Evolutionary conservation across 2,329 filamentous ascomycete genomes (phyloP), one percentile per base, ranked within the genome.

Genomic region (Xylaria arbuscula): DNA sequence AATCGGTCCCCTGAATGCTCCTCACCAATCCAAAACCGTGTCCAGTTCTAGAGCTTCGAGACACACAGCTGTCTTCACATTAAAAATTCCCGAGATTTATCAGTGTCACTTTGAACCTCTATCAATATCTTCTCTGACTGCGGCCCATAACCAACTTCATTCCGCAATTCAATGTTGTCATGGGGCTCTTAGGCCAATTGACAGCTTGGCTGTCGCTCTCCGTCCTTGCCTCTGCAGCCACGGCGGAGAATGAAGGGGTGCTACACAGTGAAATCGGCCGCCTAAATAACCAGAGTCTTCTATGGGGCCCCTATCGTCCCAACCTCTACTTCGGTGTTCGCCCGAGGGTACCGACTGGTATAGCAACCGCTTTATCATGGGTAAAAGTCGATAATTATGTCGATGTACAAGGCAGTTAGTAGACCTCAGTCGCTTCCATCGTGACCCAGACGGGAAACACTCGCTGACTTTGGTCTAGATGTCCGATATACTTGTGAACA

Each of bases 401-500:
- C 50, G 89, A 89, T 69, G 88, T 94, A 62, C 93, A 96, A 78
- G 82, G 89, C 68, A 92, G 93, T 96, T 83, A 75, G 90, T 56
- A 24, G 40, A 32, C 22, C 24, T 22, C 15, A 47, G 32, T 47
- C 17, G 32, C 47, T 42, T 45, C 24, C 13, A 47, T 34, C 15
- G 32, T 15, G n/a, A 8, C n/a, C n/a, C 28, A 36, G n/a, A 8
- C 1, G 6, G 32, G 34, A 13, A 3, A 7, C 40, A 9, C 13
- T 9, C 9, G 38, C 65, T 71, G 36, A 69, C 60, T 47, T 24
- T 34, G 19, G 24, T 62, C 1, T 77, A 96, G 93, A 90, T 75
- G 92, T 98, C 75, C 90, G 96, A 72, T 94, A 97, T 80, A 98
- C 96, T 0, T 99, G 96, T 82, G 96, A 98, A 80, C 96, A 99